A percentile compares a stretch with the other conserved stretches of the same genome.
Evolutionary conservation across 179 eudicot species (phyloP).

Genomic region (Silene noctiflora): DNA sequence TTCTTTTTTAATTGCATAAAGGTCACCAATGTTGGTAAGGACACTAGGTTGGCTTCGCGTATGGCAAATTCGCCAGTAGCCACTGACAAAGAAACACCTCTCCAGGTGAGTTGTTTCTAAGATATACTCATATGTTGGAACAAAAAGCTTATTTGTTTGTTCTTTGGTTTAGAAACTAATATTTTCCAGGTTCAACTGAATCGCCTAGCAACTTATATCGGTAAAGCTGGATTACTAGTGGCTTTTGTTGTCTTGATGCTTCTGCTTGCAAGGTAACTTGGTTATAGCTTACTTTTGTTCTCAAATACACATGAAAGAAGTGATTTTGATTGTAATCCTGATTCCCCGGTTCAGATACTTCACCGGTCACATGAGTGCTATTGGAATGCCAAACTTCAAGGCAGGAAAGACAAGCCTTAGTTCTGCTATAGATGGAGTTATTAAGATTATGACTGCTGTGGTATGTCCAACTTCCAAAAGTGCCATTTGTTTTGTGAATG

Average conservation of each 20-base stretch:
- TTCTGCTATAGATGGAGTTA: slow-evolving; percentile 65
- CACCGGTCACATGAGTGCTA: slow-evolving; percentile 54
- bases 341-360: slow-evolving; percentile 49
- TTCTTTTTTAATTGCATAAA: slow-evolving; percentile 26
- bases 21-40: slow-evolving; percentile 82
- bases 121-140: neutral
- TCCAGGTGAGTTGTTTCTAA: slow-evolving; percentile 50
- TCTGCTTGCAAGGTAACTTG: slow-evolving; percentile 59
- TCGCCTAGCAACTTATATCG: slow-evolving; percentile 86
- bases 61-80: slow-evolving; percentile 96
- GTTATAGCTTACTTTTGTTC: neutral
- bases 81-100: slow-evolving; percentile 93
- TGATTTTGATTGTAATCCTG: neutral
- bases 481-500: neutral
- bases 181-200: slow-evolving; percentile 67
- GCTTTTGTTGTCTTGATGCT: slow-evolving; percentile 64
- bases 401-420: slow-evolving; percentile 58
- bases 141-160: neutral
- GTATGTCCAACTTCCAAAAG: slow-evolving; percentile 37
- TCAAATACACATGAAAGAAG: neutral
- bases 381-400: slow-evolving; percentile 40
- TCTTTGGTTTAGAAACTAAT: neutral
- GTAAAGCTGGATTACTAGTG: slow-evolving; percentile 72
- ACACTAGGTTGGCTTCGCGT: slow-evolving; percentile 88
- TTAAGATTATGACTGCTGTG: slow-evolving; percentile 77